Conservation (phyloP, 140 eudicot species). For the Bidens hawaiensis region DNA sequence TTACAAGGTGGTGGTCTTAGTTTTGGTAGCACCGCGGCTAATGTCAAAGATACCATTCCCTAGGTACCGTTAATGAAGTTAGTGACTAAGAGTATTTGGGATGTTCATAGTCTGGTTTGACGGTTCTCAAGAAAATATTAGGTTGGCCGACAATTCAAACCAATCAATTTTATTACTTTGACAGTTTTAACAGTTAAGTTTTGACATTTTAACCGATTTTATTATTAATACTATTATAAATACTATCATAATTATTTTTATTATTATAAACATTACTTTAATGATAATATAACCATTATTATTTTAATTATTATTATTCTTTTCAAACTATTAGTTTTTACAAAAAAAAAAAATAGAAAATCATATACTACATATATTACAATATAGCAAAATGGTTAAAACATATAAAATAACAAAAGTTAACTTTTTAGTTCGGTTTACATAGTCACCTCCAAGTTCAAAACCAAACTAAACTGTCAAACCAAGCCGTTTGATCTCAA, state of each 20-base stretch:
- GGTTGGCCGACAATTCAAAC: background rate
- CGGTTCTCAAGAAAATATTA: background rate
- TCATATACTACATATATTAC: no score
- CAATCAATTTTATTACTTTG: background rate
- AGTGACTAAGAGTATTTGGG: background rate
- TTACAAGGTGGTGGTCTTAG: conserved; percentile 62
- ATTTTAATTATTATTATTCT: no score
- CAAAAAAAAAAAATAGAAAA: no score
- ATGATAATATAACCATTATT: no score
- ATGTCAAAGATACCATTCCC: conserved; percentile 76
- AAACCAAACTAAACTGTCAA: background rate
- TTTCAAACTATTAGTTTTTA: no score
- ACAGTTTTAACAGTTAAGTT: background rate
- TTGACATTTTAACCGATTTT: background rate
- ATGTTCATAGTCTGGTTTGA: background rate
- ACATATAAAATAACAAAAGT: background rate
- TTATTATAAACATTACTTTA: no score
- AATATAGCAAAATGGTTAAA: no score
- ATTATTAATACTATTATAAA: background rate
- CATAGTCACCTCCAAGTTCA: background rate
- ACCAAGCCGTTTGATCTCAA: background rate
- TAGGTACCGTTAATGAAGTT: background rate
- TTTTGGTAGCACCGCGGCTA: conserved; percentile 67
- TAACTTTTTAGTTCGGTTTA: background rate
- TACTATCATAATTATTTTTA: no score